Evolutionary conservation across 768 basidiomycete species (phyloP), one percentile per base, ranked within the genome.

Genomic region (Hydnum rufescens): DNA sequence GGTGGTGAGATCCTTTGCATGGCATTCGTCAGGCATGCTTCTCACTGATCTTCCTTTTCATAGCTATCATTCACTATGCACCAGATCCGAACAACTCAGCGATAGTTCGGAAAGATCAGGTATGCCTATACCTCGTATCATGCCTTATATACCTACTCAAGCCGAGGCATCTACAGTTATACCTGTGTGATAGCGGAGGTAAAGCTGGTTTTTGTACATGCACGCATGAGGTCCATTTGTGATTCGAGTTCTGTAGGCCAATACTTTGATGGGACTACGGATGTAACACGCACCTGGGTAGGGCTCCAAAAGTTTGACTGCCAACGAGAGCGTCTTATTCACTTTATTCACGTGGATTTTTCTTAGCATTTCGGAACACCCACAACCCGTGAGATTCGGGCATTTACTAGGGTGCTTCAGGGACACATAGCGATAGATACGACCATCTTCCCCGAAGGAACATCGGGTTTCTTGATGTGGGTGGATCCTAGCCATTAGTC

Each of bases 221-320:
- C 8, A 42, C 5, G 22, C n/a, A 4, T 28, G 29, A 28, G 16
- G 26, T 32, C 8, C 5, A 55, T 56, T 58, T 48, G 53, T 23
- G 8, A 5, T 26, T 47, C 23, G 16, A 19, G 30, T 4, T 4
- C 3, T 0, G 18, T 55, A 82, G 81, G 74, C 2, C 90, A 95
- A 65, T 93, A 80, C 66, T 63, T 76, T 31, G 93, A 97, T 58
- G 93, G 93, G 5, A 97, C 93, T 0, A 99, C 95, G 1, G 93
- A 99, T 61, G 83, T 84, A 16, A 93, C 90, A 1, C 71, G 92
- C 42, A 95, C 88, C 55, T 81, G 77, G 78, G 84, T 82, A 60
- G 59, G 74, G 16, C n/a, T 23, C 32, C 25, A 3, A 13, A 22
- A 13, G 36, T 22, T 13, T 13, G 22, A 39, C 22, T 39, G 36